phyloP scores from a whole-genome alignment of 2,329 filamentous ascomycete species.

The Microsporum canis region DNA sequence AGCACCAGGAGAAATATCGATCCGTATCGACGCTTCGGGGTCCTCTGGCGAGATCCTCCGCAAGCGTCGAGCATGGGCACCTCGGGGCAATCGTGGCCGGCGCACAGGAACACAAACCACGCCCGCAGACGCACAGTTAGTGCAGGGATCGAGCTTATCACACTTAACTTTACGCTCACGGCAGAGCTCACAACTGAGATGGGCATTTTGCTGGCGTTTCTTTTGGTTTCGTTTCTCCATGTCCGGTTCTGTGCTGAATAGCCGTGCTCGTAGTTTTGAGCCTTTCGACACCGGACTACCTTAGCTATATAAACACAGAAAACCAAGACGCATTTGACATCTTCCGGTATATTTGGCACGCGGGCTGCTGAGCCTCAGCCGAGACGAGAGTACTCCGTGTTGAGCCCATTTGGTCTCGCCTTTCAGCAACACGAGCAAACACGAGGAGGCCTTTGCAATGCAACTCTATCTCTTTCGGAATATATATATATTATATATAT shows the following conservation, averaged over 20 bases:
- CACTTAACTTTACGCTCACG: neutral
- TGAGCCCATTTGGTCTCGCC: neutral
- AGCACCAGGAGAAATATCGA: neutral
- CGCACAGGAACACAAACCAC: neutral
- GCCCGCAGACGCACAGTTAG: neutral
- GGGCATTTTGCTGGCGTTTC: neutral
- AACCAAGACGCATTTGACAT: neutral
- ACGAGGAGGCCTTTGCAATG: neutral
- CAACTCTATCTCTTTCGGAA: neutral
- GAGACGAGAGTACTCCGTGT: neutral
- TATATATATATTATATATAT: neutral
- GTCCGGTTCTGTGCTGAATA: neutral
- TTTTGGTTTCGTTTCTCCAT: neutral
- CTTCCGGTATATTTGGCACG: neutral
- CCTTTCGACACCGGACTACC: neutral
- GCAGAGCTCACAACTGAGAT: neutral
- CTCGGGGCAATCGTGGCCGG: neutral
- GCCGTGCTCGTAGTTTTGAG: neutral
- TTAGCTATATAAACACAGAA: neutral
- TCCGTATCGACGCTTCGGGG: neutral
- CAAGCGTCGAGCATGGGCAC: neutral
- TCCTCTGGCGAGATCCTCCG: neutral
- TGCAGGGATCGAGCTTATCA: neutral
- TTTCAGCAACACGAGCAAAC: neutral
- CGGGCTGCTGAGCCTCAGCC: neutral